Base-by-base conservation (phyloP, 129 eudicot genomes). In the Tagetes patula region DNA sequence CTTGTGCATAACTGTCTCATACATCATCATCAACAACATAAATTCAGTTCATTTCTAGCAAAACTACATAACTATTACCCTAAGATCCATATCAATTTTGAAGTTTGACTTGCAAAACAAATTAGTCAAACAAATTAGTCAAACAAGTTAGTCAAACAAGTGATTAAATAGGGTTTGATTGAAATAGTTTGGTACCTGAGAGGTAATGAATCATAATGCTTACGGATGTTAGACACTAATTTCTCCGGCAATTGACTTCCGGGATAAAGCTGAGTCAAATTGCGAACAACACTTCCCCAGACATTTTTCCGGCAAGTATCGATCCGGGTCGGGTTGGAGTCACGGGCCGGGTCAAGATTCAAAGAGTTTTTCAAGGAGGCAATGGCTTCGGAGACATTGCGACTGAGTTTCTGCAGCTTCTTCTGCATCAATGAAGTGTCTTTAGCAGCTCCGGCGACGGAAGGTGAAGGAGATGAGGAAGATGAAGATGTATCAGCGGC, bases 161-260 rank as follows among this genome's bases (percentile, higher is more conserved):
- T 43, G 2, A 8, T 8, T 43, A 43, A 43, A 8, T 6, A 43
- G 48, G 48, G 48, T 43, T 43, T 43, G 10, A 43, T 43, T 8
- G 48, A 43, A 43, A 43, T 6, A 10, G 48, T 8, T 43, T 43
- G 48, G 13, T 53, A 95, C 99, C 99, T 95, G 71, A 91, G 82
- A 10, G 99, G 99, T 33, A 95, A 81, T 14, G 99, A 91, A 81
- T 95, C 99, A 64, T 88, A 95, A 81, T 95, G 99, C 77, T 91
- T 95, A 42, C 99, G 84, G 34, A 95, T 84, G 71, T 91, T 95
- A 32, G 99, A 90, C 31, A 95, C 99, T 14, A 95, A 83, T 79
- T 91, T 95, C 80, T 95, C 99, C 0, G 99, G 99, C 20, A 95
- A 90, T 75, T 95, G 99, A 70, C 99, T 95, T 62, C 99, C 99